Conservation (phyloP, 129 eudicot genomes). For the Cynara cardunculus region DNA sequence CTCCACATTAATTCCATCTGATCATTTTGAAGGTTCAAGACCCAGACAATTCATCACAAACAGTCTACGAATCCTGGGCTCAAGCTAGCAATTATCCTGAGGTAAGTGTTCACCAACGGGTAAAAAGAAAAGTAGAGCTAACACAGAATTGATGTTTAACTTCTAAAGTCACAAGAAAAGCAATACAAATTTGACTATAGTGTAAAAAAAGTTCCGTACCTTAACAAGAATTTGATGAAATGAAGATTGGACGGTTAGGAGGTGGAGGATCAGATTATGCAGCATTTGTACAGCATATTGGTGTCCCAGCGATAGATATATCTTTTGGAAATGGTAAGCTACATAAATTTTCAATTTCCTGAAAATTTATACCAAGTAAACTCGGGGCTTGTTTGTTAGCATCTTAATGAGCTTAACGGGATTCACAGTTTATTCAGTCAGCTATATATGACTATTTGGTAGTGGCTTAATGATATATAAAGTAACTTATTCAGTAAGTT, state of each 20-base stretch:
- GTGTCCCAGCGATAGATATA: constrained; percentile 71
- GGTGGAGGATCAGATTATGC: constrained; percentile 83
- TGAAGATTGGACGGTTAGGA: constrained; percentile 72
- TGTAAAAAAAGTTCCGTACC: neutral
- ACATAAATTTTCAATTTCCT: neutral
- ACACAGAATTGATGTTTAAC: neutral
- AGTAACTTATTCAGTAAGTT: too few species aligned
- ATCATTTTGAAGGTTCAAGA: constrained; percentile 58
- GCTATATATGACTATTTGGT: too few species aligned
- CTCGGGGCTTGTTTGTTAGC: too few species aligned
- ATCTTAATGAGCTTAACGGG: too few species aligned
- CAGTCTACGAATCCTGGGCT: constrained; percentile 71
- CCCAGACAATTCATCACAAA: constrained; percentile 85
- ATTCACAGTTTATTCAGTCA: too few species aligned
- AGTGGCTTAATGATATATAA: too few species aligned
- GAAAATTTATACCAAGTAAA: neutral
- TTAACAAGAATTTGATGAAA: constrained; percentile 25
- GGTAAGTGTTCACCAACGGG: constrained; percentile 29
- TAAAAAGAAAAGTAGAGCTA: neutral
- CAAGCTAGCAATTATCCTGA: constrained; percentile 32
- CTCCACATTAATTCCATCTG: neutral
- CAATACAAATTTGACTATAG: neutral
- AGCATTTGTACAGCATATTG: constrained; percentile 83
- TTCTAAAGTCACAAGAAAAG: neutral
- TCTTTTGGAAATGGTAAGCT: constrained; percentile 59